phyloP scores from a whole-genome alignment of 129 eudicot species.

The Tanacetum coccineum region DNA sequence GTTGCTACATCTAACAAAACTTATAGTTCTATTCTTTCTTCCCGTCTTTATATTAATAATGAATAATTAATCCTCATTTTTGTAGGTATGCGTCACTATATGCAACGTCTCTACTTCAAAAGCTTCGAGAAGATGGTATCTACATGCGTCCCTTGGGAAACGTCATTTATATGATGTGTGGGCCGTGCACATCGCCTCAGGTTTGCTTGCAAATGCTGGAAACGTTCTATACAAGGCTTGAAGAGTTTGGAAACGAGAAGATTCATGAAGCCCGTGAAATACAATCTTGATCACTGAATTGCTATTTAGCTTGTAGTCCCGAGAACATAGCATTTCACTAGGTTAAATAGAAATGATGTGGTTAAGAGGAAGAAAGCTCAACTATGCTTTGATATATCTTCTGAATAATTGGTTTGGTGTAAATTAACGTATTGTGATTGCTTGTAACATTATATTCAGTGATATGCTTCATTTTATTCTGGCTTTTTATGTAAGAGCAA shows the following conservation, averaged over 20 bases:
- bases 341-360: not conserved
- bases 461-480: too few relatives aligned
- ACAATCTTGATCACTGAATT: constrained; percentile 11
- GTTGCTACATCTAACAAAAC: not conserved
- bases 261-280: not conserved
- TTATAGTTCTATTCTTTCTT: not conserved
- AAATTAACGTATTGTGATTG: too few relatives aligned
- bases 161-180: constrained; percentile 85
- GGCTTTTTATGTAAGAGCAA: too few relatives aligned
- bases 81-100: constrained; percentile 79
- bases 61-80: not conserved
- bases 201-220: constrained; percentile 44
- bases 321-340: not conserved
- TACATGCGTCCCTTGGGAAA: constrained; percentile 89
- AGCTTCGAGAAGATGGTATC: constrained; percentile 78
- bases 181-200: constrained; percentile 72
- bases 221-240: constrained; percentile 52
- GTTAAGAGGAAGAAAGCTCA: too few relatives aligned
- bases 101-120: constrained; percentile 55
- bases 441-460: too few relatives aligned
- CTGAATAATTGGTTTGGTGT: too few relatives aligned
- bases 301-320: not conserved
- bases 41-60: not conserved
- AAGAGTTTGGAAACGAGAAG: constrained; percentile 46
- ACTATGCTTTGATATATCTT: too few relatives aligned